Conservation (phyloP, 176 grass and related monocot genomes). For the Olyra latifolia region DNA sequence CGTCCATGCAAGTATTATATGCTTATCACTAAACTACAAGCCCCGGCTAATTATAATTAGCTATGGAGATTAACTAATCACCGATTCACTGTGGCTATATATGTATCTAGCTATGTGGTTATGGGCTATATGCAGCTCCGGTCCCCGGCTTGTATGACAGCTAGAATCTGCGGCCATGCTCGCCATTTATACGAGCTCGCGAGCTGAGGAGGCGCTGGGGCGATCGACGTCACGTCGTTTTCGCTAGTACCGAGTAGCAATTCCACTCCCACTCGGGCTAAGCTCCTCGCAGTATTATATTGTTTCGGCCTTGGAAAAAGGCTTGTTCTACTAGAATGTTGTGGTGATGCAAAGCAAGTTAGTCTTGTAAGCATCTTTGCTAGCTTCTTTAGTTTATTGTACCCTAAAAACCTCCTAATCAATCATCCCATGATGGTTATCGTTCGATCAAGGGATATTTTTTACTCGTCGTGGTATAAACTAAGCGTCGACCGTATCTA, state of each 20-base stretch:
- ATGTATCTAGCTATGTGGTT: not conserved
- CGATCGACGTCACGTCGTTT: slow-evolving; percentile 44
- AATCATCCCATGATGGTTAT: slow-evolving; percentile 35
- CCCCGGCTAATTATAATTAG: not conserved
- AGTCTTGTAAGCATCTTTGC: slow-evolving; percentile 30
- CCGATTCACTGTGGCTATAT: not conserved
- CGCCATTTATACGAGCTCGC: slow-evolving; percentile 51
- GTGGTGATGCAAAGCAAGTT: slow-evolving; percentile 25
- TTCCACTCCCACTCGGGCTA: slow-evolving; percentile 56
- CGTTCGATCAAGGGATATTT: not conserved
- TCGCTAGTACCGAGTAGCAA: slow-evolving; percentile 32
- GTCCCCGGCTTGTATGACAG: slow-evolving; percentile 56
- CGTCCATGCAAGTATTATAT: slow-evolving; percentile 13
- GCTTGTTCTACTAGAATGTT: slow-evolving; percentile 40
- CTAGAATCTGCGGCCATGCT: slow-evolving; percentile 56
- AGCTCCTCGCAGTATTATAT: slow-evolving; percentile 25
- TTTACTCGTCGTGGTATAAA: slow-evolving; percentile 23
- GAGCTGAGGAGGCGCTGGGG: slow-evolving; percentile 5
- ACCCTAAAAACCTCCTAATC: not conserved
- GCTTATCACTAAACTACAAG: not conserved
- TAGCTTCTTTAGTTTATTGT: slow-evolving; percentile 19
- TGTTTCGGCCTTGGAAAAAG: not conserved
- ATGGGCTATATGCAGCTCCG: slow-evolving; percentile 8
- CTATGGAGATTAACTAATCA: not conserved
- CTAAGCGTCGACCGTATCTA: slow-evolving; percentile 27